Evolutionary conservation across 1,284 basidiomycete genomes (phyloP), one percentile per base, ranked within the genome.

Genomic region (Peniophora sp.): DNA sequence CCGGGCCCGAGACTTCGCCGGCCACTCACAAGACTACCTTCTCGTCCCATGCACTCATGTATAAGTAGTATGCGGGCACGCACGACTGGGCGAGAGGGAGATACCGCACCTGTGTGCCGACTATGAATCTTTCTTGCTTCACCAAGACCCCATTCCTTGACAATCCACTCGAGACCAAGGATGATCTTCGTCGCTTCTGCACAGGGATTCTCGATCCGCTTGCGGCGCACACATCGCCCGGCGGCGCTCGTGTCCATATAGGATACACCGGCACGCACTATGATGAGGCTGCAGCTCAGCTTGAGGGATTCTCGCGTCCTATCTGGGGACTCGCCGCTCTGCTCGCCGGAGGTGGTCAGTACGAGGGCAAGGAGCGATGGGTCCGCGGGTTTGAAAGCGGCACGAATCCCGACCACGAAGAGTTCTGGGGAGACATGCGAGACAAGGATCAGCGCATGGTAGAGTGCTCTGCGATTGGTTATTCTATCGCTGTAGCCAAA

Each of bases 381-480:
- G 66, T 81, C 10, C 64, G 71, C 49, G 87, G 87, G 1, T 77
- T 89, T 54, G 74, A 72, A 17, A 81, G 71, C 55, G 86, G 86
- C 2, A 85, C 83, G 10, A 72, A 89, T 60, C 83, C 84, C 0
- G 63, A 72, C 9, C 71, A 75, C 51, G 69, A 72, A 2, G 86
- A 89, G 65, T 89, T 85, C 64, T 90, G 86, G 87, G 86, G 85
- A 2, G 67, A 76, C 48, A 86, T 87, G 72, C 73, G 77, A 50
- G 77, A 85, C 59, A 85, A 82, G 63, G 87, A 89, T 62, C 86
- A 90, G 65, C 66, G 87, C 23, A 90, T 90, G 87, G 87, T 89
- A 0, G 87, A 89, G 63, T 89, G 87, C 68, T 83, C 82, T 52
- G 81, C 87, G 3, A 81, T 89, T 56, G 85, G 85, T 1, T 89